These are phyloP conservation scores for Sporothrix brunneoviolacea DNA, from an alignment of 2,329 filamentous ascomycete species.

Conservation along the genomic window DNA sequence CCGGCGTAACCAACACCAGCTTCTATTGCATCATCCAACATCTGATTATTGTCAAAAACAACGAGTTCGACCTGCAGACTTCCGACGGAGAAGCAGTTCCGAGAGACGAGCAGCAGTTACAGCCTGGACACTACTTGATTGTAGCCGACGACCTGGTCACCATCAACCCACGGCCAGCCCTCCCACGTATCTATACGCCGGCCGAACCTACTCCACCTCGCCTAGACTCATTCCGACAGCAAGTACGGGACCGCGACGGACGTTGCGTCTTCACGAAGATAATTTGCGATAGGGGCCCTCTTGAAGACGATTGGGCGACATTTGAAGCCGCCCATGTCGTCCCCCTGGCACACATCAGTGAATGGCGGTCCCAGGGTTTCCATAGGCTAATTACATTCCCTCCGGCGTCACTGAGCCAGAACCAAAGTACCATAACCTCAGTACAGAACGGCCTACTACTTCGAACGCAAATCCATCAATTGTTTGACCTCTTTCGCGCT, in stretches of 20 bases:
- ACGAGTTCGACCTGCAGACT: background rate
- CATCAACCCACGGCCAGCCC: no score
- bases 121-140: background rate
- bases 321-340: slow-evolving; percentile 4
- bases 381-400: background rate
- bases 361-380: slow-evolving; percentile 1
- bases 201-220: background rate
- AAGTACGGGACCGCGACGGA: background rate
- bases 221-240: background rate
- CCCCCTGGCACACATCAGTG: background rate
- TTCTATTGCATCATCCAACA: background rate
- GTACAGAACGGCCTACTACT: slow-evolving; percentile 2
- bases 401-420: background rate
- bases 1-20: background rate
- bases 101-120: background rate
- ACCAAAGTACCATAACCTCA: slow-evolving; percentile 1
- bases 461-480: background rate
- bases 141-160: background rate
- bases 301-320: background rate
- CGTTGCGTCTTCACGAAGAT: background rate
- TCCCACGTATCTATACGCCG: no score
- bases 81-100: background rate
- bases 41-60: background rate
- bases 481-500: background rate
- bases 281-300: background rate